Conservation (phyloP, 2,329 filamentous ascomycete genomes). For the Chrysoporthe puriensis region DNA sequence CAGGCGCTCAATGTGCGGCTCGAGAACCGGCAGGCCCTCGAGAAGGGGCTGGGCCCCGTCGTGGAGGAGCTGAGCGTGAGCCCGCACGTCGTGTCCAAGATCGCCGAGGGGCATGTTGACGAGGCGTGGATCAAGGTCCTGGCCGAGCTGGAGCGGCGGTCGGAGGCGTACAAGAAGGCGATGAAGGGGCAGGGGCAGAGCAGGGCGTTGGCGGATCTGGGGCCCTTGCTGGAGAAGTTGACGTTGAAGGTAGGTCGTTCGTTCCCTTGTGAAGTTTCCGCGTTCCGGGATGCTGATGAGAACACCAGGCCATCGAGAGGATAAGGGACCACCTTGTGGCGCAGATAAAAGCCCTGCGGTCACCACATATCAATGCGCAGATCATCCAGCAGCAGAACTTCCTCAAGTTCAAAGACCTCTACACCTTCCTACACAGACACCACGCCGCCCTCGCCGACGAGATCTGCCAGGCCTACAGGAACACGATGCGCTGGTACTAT, state of each 20-base stretch:
- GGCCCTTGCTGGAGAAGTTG: conserved; percentile 82
- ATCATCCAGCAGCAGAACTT: conserved; percentile 95
- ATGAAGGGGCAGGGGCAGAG: conserved; percentile 62
- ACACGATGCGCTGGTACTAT: conserved; percentile 99
- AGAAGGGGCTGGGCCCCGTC: conserved; percentile 82
- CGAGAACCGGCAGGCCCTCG: conserved; percentile 86
- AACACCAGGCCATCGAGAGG: conserved; percentile 75
- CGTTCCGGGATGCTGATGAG: conserved; percentile 11
- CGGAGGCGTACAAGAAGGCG: conserved; percentile 71
- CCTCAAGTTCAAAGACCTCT: conserved; percentile 85
- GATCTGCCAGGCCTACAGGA: conserved; percentile 91
- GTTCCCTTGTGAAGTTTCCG: background rate
- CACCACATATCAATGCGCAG: conserved; percentile 95
- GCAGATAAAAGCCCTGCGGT: conserved; percentile 91
- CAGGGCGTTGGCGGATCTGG: conserved; percentile 82
- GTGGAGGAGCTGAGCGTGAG: conserved; percentile 92
- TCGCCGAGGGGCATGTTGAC: conserved; percentile 87
- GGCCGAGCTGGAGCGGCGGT: conserved; percentile 80
- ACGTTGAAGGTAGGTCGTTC: conserved; percentile 67
- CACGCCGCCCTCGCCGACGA: conserved; percentile 85
- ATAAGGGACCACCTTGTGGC: conserved; percentile 93
- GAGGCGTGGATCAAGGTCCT: conserved; percentile 85
- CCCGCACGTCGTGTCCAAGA: conserved; percentile 79
- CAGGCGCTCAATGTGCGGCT: conserved; percentile 80
- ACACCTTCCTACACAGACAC: conserved; percentile 79